phyloP scores from a whole-genome alignment of 306 rosid species.

The Citrullus colocynthis region DNA sequence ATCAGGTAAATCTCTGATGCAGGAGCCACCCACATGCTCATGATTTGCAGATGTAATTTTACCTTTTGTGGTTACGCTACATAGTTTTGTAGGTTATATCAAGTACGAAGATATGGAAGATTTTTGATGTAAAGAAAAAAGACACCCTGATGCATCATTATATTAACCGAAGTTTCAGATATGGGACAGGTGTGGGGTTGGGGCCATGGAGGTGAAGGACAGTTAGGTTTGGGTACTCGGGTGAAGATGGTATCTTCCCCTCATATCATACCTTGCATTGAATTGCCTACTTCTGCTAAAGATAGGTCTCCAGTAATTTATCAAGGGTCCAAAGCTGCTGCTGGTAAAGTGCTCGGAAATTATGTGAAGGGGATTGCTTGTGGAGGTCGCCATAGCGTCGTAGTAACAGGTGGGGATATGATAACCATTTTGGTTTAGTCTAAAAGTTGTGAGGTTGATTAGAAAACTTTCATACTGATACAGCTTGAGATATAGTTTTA shows the following conservation, averaged over 20 bases:
- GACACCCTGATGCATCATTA: slow-evolving; percentile 69
- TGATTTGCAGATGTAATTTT: slow-evolving; percentile 27
- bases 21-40: slow-evolving; percentile 11
- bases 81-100: slow-evolving; percentile 85
- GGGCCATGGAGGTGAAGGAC: slow-evolving; percentile 99
- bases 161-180: slow-evolving; percentile 89
- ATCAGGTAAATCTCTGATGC: slow-evolving; percentile 51
- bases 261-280: slow-evolving; percentile 61
- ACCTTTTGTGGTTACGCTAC: slow-evolving; percentile 50
- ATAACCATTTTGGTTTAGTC: background rate
- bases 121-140: slow-evolving; percentile 69
- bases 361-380: slow-evolving; percentile 70
- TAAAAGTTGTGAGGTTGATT: background rate
- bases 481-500: background rate
- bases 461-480: background rate
- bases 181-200: slow-evolving; percentile 99
- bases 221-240: slow-evolving; percentile 90
- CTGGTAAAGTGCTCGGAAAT: slow-evolving; percentile 44
- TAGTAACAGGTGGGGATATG: slow-evolving; percentile 57
- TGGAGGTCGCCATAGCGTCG: slow-evolving; percentile 85
- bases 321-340: slow-evolving; percentile 22
- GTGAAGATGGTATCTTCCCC: slow-evolving; percentile 80
- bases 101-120: slow-evolving; percentile 71
- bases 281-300: slow-evolving; percentile 41
- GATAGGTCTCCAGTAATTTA: slow-evolving; percentile 31